A percentile compares a stretch with the other conserved stretches of the same genome.
phyloP scores from a whole-genome alignment of 139 green algal genomes.

The Chlorella sp. region DNA sequence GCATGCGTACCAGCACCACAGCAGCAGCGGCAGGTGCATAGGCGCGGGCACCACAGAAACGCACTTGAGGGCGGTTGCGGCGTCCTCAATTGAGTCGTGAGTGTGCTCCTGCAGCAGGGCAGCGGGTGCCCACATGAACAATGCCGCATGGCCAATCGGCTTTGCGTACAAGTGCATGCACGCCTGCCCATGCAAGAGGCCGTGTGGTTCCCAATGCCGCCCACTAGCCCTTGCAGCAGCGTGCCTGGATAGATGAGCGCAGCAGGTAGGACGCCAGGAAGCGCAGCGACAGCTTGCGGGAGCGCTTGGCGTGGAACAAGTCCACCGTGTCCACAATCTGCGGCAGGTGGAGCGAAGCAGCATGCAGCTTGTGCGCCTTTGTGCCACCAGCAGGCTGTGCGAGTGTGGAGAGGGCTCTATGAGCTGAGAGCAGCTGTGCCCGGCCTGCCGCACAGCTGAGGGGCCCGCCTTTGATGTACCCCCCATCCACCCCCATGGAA shows the following conservation, averaged over 20 bases:
- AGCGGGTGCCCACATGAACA: too few species aligned
- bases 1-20: too few species aligned
- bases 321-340: conserved; percentile 95
- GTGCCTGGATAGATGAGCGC: conserved; percentile 77
- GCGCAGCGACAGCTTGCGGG: conserved; percentile 91
- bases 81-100: conserved; percentile 96
- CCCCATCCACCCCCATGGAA: too few species aligned
- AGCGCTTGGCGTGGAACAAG: conserved; percentile 87
- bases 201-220: too few species aligned
- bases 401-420: neutral
- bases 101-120: conserved; percentile 28
- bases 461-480: too few species aligned
- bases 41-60: neutral
- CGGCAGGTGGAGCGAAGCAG: neutral
- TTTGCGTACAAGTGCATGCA: neutral
- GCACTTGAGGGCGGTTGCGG: conserved; percentile 81
- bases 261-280: conserved; percentile 95
- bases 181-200: neutral
- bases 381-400: neutral
- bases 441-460: too few species aligned
- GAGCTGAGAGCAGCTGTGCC: neutral
- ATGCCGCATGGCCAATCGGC: too few species aligned
- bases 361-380: too few species aligned
- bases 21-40: too few species aligned
- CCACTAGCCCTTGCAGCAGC: conserved; percentile 19